Conservation (phyloP, 352 stramenopile genomes). For the Thalassiosira mediterranea region DNA sequence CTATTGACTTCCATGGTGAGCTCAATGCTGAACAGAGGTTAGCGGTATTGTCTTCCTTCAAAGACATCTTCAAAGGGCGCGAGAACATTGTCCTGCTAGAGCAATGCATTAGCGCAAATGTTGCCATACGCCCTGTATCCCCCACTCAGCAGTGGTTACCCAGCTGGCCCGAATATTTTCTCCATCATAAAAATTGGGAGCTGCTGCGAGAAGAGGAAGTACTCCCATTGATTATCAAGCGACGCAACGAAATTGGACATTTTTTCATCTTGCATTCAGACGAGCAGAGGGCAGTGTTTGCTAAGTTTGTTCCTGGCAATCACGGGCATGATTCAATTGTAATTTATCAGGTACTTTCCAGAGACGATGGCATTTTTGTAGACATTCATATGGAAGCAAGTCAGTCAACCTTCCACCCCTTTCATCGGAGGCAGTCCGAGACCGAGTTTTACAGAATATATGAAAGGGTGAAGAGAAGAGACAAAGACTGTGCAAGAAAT, state of each 20-base stretch:
- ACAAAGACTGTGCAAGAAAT: constrained; percentile 78
- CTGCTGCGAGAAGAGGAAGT: constrained; percentile 75
- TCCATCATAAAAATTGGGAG: constrained; percentile 73
- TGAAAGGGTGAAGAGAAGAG: constrained; percentile 58
- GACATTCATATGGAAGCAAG: constrained; percentile 74
- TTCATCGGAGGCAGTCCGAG: constrained; percentile 24
- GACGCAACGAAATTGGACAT: constrained; percentile 62
- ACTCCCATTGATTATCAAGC: constrained; percentile 66
- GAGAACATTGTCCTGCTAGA: constrained; percentile 46
- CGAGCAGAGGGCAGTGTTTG: constrained; percentile 62
- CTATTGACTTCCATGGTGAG: constrained; percentile 60
- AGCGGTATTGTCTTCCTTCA: constrained; percentile 37
- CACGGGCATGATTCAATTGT: constrained; percentile 35
- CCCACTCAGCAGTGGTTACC: constrained; percentile 20
- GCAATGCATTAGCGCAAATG: constrained; percentile 42
- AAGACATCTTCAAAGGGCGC: constrained; percentile 23
- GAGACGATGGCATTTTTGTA: constrained; percentile 65
- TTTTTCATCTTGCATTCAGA: constrained; percentile 73
- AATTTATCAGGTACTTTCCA: constrained; percentile 56
- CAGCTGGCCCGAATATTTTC: constrained; percentile 53
- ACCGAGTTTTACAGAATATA: constrained; percentile 47
- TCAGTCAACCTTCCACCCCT: constrained; percentile 48
- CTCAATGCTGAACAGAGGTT: constrained; percentile 42
- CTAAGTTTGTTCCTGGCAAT: constrained; percentile 61
- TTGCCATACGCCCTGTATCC: constrained; percentile 34